phyloP scores from a whole-genome alignment of 768 basidiomycete species.

The Exidia glandulosa region DNA sequence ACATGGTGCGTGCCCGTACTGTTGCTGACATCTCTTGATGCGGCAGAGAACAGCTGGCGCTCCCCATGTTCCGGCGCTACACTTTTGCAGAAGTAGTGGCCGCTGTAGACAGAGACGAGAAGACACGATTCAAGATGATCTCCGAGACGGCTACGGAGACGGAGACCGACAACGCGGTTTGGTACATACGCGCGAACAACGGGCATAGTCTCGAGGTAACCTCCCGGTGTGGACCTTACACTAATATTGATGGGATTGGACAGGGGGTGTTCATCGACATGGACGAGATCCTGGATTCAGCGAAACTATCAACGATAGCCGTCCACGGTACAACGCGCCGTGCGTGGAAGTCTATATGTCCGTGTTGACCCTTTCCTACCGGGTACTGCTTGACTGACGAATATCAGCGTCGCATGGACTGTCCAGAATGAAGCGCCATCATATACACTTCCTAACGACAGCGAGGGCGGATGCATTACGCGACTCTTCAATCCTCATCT shows the following conservation, averaged over 20 bases:
- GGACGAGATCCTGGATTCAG: conserved; percentile 40
- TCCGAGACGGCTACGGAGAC: conserved; percentile 39
- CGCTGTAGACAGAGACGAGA: conserved; percentile 58
- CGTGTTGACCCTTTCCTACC: conserved; percentile 7
- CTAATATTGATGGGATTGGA: neutral
- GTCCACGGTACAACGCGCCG: conserved; percentile 67
- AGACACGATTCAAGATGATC: conserved; percentile 51
- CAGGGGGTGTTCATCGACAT: conserved; percentile 64
- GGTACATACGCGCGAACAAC: conserved; percentile 88
- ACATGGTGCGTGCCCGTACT: conserved; percentile 52
- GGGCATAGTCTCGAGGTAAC: conserved; percentile 75
- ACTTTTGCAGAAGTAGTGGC: conserved; percentile 43
- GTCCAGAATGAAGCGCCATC: conserved; percentile 82
- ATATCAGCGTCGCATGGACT: conserved; percentile 67
- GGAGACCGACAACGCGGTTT: conserved; percentile 30
- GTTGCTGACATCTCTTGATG: conserved; percentile 1
- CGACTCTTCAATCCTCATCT: conserved; percentile 77
- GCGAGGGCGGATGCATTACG: conserved; percentile 70
- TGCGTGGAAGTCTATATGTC: conserved; percentile 68
- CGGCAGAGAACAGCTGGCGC: no score
- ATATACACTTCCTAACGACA: conserved; percentile 71
- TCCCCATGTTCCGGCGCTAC: conserved; percentile 55
- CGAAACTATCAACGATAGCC: conserved; percentile 66
- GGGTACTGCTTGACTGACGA: no score
- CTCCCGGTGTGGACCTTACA: neutral